Conservation (phyloP, 2,329 filamentous ascomycete species). For the Arachnopeziza araneosa region DNA sequence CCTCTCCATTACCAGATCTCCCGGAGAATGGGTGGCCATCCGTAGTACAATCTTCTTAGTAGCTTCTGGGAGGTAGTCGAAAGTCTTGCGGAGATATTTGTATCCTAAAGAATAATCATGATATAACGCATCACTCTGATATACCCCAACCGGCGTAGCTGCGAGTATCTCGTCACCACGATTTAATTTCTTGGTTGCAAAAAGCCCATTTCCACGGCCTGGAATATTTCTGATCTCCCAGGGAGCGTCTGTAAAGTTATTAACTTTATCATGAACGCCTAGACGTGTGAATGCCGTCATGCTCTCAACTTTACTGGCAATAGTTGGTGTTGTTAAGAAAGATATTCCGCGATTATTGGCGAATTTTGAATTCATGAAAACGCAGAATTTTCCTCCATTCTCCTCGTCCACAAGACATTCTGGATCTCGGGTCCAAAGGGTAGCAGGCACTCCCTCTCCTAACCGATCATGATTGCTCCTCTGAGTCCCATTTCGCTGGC, state of each 20-base stretch:
- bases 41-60: conserved; percentile 18
- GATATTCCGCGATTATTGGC: conserved; percentile 25
- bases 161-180: conserved; percentile 25
- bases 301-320: conserved; percentile 15
- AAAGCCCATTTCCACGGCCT: conserved; percentile 25
- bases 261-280: conserved; percentile 13
- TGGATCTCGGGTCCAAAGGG: conserved; percentile 20
- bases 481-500: neutral
- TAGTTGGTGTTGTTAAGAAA: conserved; percentile 21
- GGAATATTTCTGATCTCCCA: conserved; percentile 22
- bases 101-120: conserved; percentile 19
- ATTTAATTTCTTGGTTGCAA: conserved; percentile 21
- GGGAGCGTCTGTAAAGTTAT: conserved; percentile 19
- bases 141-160: conserved; percentile 22
- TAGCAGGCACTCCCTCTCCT: neutral
- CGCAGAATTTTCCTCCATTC: conserved; percentile 19
- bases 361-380: conserved; percentile 25
- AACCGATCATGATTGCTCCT: neutral
- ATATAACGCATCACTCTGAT: conserved; percentile 22
- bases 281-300: conserved; percentile 18
- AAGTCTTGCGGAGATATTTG: conserved; percentile 21
- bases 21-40: conserved; percentile 15
- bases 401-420: conserved; percentile 16
- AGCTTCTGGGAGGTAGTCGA: conserved; percentile 19
- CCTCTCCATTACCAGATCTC: conserved; percentile 25